Percentiles rank a stretch among this genome's conserved stretches.
Evolutionary conservation across 768 basidiomycete species (phyloP).

Genomic region (Nidularia sp.): DNA sequence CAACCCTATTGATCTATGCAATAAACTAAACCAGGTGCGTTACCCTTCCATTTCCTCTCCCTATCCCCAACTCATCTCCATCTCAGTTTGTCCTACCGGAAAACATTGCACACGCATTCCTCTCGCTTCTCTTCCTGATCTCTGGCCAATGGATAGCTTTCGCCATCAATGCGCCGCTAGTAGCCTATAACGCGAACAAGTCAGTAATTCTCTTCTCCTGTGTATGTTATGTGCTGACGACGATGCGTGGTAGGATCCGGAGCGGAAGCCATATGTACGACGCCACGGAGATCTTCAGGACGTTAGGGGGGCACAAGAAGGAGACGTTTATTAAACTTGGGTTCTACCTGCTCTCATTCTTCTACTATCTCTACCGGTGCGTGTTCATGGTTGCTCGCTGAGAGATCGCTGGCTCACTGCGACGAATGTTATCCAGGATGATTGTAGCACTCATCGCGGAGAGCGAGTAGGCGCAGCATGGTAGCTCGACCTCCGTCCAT

Average conservation of each 20-base stretch:
- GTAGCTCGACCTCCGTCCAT: too few relatives aligned
- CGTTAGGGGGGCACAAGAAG: conserved; percentile 90
- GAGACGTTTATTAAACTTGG: conserved; percentile 95
- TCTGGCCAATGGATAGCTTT: conserved; percentile 95
- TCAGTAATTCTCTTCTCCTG: conserved; percentile 32
- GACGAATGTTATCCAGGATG: conserved; percentile 47
- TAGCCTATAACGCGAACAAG: conserved; percentile 94
- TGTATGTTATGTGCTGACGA: conserved; percentile 1
- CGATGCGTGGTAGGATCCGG: conserved; percentile 58
- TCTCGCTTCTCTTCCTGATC: conserved; percentile 87
- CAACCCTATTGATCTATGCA: conserved; percentile 99
- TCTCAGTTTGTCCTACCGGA: conserved; percentile 93
- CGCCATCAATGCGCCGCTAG: conserved; percentile 82
- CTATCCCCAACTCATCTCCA: not conserved
- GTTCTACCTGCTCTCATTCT: conserved; percentile 88
- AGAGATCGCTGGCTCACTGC: too few relatives aligned
- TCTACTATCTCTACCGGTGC: conserved; percentile 88
- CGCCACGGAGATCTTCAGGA: conserved; percentile 98
- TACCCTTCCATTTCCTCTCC: not conserved
- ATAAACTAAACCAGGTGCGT: conserved; percentile 94
- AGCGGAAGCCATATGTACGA: conserved; percentile 98
- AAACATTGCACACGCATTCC: conserved; percentile 91
- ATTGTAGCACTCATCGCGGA: conserved; percentile 84
- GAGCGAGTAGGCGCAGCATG: conserved; percentile 46
- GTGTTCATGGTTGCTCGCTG: conserved; percentile 20